Percentiles rank a stretch among this genome's conserved stretches.
phyloP scores from a whole-genome alignment of 768 basidiomycete genomes.

The Tylopilus sp. region DNA sequence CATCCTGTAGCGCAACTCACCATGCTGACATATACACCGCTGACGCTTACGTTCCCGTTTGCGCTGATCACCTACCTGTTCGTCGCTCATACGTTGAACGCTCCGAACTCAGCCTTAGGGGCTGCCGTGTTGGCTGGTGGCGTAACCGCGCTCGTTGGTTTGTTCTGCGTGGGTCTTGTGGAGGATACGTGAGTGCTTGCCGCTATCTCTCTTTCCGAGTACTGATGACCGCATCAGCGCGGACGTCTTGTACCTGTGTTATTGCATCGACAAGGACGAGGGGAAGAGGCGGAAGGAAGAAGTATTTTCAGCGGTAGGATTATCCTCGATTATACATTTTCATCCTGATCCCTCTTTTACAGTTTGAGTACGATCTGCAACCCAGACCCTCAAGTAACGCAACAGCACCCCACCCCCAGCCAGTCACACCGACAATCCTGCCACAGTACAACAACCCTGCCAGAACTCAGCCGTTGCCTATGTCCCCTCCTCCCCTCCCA shows the following conservation, averaged over 20 bases:
- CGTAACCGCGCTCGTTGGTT: constrained; percentile 75
- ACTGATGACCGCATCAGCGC: constrained; percentile 36
- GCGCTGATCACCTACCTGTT: constrained; percentile 83
- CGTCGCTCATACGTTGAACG: constrained; percentile 74
- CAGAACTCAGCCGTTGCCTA: constrained; percentile 4
- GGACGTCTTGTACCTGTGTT: constrained; percentile 65
- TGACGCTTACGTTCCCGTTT: constrained; percentile 79
- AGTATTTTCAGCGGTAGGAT: constrained; percentile 53
- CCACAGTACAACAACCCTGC: constrained; percentile 13
- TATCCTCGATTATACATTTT: background rate
- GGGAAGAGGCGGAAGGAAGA: constrained; percentile 49
- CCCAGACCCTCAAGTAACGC: constrained; percentile 10
- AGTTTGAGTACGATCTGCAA: constrained; percentile 42
- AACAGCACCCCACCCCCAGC: constrained; percentile 16
- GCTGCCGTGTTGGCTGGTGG: constrained; percentile 75
- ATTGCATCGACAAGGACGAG: constrained; percentile 58
- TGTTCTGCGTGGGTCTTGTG: constrained; percentile 80
- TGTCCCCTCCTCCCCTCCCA: constrained; percentile 11
- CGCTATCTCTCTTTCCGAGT: background rate
- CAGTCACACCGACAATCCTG: background rate
- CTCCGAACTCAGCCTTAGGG: constrained; percentile 69
- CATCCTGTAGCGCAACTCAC: constrained; percentile 53
- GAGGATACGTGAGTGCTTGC: constrained; percentile 58
- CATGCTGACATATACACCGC: constrained; percentile 66
- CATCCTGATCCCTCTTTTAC: constrained; percentile 3